These are phyloP conservation scores for Mrakia gelida DNA, from an alignment of 768 basidiomycete genomes.

Conservation along the genomic window DNA sequence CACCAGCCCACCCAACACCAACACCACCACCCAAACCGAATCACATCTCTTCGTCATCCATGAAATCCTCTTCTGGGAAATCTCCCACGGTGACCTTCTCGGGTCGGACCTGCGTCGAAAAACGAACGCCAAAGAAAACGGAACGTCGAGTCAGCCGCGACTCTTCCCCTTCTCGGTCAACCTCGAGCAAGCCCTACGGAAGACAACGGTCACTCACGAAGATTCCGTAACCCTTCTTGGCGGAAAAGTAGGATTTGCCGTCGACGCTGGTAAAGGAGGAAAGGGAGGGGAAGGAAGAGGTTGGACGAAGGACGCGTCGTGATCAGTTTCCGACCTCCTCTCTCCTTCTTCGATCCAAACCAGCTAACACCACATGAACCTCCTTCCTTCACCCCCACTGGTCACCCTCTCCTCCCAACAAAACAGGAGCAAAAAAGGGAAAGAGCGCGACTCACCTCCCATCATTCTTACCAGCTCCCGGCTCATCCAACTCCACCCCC, in stretches of 20 bases:
- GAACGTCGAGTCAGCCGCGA: not conserved
- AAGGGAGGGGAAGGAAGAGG: not conserved
- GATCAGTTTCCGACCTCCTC: not conserved
- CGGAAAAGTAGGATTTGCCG: constrained; percentile 79
- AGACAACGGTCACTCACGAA: too few relatives aligned
- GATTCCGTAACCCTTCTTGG: constrained; percentile 68
- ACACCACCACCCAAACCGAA: not conserved
- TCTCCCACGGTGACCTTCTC: constrained; percentile 79
- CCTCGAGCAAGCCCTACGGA: too few relatives aligned
- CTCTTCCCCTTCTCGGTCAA: too few relatives aligned
- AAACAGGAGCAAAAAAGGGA: not conserved
- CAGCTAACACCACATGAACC: too few relatives aligned
- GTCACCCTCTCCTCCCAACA: too few relatives aligned
- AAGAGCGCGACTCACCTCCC: constrained; percentile 66
- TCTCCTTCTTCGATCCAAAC: not conserved
- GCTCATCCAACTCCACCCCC: constrained; percentile 92
- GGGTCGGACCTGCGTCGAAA: constrained; percentile 47
- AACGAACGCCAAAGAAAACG: not conserved
- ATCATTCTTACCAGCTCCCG: constrained; percentile 81
- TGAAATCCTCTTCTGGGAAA: constrained; percentile 71
- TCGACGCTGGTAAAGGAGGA: constrained; percentile 57
- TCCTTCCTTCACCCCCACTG: too few relatives aligned
- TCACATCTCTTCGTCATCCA: constrained; percentile 55
- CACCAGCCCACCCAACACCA: not conserved
- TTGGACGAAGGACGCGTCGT: not conserved